Conservation (phyloP, 2,329 filamentous ascomycete genomes). For the Ilyonectria robusta region DNA sequence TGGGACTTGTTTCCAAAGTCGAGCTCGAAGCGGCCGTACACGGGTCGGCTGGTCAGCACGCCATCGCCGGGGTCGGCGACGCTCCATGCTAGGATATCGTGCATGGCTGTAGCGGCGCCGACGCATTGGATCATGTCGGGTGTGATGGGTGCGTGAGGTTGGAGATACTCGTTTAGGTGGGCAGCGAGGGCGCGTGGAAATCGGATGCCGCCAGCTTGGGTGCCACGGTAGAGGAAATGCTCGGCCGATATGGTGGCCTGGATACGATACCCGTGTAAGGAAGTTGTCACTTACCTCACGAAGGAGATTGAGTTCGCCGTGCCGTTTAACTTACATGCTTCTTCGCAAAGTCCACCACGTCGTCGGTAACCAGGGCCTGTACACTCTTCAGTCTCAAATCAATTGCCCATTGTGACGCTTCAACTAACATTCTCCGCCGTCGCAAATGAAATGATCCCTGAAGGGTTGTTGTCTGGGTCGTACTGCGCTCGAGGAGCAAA, state of each 20-base stretch:
- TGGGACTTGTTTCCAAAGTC: constrained; percentile 62
- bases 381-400: not conserved
- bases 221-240: constrained; percentile 56
- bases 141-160: constrained; percentile 49
- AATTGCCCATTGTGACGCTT: not conserved
- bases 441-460: constrained; percentile 63
- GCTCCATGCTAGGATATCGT: constrained; percentile 57
- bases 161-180: constrained; percentile 57
- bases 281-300: not conserved
- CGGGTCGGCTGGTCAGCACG: constrained; percentile 56
- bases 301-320: not conserved
- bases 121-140: constrained; percentile 52
- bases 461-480: constrained; percentile 54
- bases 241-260: constrained; percentile 47
- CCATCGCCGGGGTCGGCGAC: constrained; percentile 56
- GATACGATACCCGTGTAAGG: not conserved
- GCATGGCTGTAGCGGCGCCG: constrained; percentile 55
- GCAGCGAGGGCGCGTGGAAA: constrained; percentile 52
- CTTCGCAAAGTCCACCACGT: constrained; percentile 48
- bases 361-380: constrained; percentile 58
- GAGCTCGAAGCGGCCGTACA: constrained; percentile 65
- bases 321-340: constrained; percentile 46
- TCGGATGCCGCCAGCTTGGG: constrained; percentile 52
- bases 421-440: constrained; percentile 62
- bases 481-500: constrained; percentile 54